Base-by-base conservation (phyloP, 805 yeast species). In the Metschnikowia noctiluminum region DNA sequence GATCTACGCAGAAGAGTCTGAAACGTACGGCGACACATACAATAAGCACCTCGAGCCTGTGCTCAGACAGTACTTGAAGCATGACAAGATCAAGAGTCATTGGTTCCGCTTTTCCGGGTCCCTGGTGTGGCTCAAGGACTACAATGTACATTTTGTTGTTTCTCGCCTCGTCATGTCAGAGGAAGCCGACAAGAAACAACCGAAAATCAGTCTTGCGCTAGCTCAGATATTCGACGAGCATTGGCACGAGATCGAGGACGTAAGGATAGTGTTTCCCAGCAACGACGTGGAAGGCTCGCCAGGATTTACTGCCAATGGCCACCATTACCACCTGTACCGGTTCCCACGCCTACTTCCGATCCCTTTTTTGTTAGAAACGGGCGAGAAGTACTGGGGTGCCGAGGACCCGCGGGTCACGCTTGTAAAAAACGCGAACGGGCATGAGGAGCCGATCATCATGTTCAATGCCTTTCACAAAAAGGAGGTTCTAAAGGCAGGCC, bases 381-480 rank as follows among this genome's bases (percentile, higher is more conserved):
- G 50, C 32, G 38, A 38, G 9, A 13, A 6, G 12, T 64, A 53
- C 46, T 54, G 49, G 7, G 82, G 82, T 0, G 77, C 82, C 3
- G 80, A 78, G 59, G 81, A 78, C 54, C 80, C 82, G 1, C 64
- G 80, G 34, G 58, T 78, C 28, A 52, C 74, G 7, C 47, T 71
- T 13, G 63, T 66, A 1, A 58, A 53, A 30, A 65, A 66, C 47
- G 58, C 59, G 36, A 58, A 58, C 30, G 74, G 74, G 7, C 59
- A 56, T 38, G 69, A 70, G 34, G 82, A 78, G 49, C 83, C 83
- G 1, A 56, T 78, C 13, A 62, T 78, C 27, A 58, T 76, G 4
- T 78, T 70, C 61, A 77, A 76, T 47, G 64, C 70, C 3, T 54
- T 54, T 36, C 44, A 64, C 53, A 44, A 15, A 5, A 50, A 51